Evolutionary conservation across 495 filamentous ascomycete genomes (phyloP).

Genomic region (Aspergillus campestris): DNA sequence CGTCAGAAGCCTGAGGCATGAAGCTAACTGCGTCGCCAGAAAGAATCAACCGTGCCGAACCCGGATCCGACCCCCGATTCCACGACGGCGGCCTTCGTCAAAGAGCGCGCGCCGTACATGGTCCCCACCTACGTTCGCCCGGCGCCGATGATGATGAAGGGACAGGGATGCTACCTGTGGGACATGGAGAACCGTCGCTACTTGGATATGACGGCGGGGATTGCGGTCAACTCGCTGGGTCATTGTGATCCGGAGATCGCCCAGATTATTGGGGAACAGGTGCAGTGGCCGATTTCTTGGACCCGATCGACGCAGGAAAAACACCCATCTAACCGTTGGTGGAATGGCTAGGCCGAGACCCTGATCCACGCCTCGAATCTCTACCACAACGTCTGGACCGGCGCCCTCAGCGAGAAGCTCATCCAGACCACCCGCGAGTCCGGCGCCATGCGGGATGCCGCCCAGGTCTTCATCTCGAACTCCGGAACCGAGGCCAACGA

Average conservation of each 20-base stretch:
- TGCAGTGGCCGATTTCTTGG: constrained; percentile 16
- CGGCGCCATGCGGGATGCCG: constrained; percentile 71
- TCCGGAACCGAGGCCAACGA: constrained; percentile 94
- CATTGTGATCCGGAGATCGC: constrained; percentile 71
- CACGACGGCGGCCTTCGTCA: constrained; percentile 60
- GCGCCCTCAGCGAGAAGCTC: constrained; percentile 76
- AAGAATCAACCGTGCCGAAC: constrained; percentile 57
- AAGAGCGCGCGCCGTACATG: constrained; percentile 74
- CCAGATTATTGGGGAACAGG: constrained; percentile 67
- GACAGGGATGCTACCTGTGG: constrained; percentile 77
- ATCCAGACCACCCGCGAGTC: constrained; percentile 64
- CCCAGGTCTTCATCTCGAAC: constrained; percentile 89
- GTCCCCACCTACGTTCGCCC: constrained; percentile 91
- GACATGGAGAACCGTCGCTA: constrained; percentile 85
- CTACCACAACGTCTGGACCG: constrained; percentile 93
- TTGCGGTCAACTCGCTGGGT: constrained; percentile 88
- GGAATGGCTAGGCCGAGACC: constrained; percentile 49
- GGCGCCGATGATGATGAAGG: constrained; percentile 80
- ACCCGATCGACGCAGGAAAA: not conserved
- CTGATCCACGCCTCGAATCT: constrained; percentile 89
- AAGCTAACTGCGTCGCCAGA: constrained; percentile 25
- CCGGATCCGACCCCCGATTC: constrained; percentile 76
- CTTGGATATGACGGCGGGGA: constrained; percentile 90
- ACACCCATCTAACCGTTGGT: constrained; percentile 6
- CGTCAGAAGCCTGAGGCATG: too few relatives aligned